A percentile compares a stretch with the other conserved stretches of the same genome.
Conservation (phyloP, 2,329 filamentous ascomycete species). For the Beauveria bassiana region DNA sequence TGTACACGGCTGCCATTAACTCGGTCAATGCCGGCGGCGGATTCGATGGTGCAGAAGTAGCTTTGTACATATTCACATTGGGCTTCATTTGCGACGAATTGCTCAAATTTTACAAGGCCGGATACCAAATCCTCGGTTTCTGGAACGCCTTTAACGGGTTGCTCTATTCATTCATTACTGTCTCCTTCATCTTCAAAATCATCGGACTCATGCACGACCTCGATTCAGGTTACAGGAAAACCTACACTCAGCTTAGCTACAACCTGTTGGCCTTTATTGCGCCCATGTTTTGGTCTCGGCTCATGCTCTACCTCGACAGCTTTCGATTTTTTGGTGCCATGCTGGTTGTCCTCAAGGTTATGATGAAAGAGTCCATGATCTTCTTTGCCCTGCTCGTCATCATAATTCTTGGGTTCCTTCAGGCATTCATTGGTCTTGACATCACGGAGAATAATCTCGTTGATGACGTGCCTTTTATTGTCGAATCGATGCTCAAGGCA, state of each 20-base stretch:
- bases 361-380: constrained; percentile 91
- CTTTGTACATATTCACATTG: constrained; percentile 85
- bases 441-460: constrained; percentile 65
- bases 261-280: constrained; percentile 90
- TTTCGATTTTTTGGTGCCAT: constrained; percentile 96
- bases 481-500: constrained; percentile 78
- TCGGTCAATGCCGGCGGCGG: constrained; percentile 82
- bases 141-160: constrained; percentile 93
- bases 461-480: constrained; percentile 64
- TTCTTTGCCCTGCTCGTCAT: constrained; percentile 89
- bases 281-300: constrained; percentile 92
- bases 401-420: constrained; percentile 79
- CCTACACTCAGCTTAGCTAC: constrained; percentile 78
- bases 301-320: constrained; percentile 87
- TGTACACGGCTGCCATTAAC: constrained; percentile 91
- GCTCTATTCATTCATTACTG: constrained; percentile 69
- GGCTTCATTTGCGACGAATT: constrained; percentile 86
- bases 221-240: constrained; percentile 36
- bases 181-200: constrained; percentile 72
- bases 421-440: constrained; percentile 90
- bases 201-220: constrained; percentile 61
- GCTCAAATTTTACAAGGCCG: constrained; percentile 89
- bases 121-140: constrained; percentile 83
- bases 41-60: constrained; percentile 72
- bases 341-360: constrained; percentile 91